Conservation (phyloP, 495 filamentous ascomycete genomes). For the Hypoxylon intermedium region DNA sequence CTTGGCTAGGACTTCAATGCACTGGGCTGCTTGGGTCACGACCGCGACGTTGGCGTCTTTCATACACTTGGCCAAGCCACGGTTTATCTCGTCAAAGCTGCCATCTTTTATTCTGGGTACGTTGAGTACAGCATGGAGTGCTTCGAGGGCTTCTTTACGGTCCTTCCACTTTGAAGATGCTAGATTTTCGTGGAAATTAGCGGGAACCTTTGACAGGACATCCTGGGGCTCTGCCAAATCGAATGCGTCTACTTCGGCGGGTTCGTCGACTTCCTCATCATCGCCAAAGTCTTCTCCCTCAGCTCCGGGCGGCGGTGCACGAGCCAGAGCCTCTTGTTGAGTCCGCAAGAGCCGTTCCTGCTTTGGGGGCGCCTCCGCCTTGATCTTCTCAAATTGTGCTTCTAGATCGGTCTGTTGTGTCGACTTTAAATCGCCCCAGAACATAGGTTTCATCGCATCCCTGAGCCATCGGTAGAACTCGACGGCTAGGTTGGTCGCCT, state of each 20-base stretch:
- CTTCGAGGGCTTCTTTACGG: conserved; percentile 92
- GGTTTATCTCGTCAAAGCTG: conserved; percentile 82
- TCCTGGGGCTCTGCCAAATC: conserved; percentile 92
- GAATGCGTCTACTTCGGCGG: conserved; percentile 77
- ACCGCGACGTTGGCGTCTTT: conserved; percentile 98
- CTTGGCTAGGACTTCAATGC: conserved; percentile 89
- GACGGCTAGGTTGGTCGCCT: conserved; percentile 88
- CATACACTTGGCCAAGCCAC: conserved; percentile 89
- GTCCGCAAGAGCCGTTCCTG: conserved; percentile 88
- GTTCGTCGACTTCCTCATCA: conserved; percentile 71
- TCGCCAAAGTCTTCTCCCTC: conserved; percentile 65
- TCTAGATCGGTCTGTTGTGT: conserved; percentile 95
- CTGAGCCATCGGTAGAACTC: conserved; percentile 97
- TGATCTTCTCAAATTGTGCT: conserved; percentile 89
- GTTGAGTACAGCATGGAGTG: conserved; percentile 75
- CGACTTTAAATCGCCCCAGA: conserved; percentile 94
- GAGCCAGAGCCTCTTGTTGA: conserved; percentile 82
- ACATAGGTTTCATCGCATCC: conserved; percentile 97
- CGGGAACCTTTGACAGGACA: conserved; percentile 81
- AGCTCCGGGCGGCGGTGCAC: conserved; percentile 63
- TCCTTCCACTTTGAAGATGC: conserved; percentile 98
- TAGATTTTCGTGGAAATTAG: conserved; percentile 80
- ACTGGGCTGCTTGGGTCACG: conserved; percentile 91
- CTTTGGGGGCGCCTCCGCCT: conserved; percentile 84
- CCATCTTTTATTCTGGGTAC: conserved; percentile 92